A percentile compares a stretch with the other conserved stretches of the same genome.
Conservation (phyloP, 345 rosid species). For the Boechera divaricarpa region DNA sequence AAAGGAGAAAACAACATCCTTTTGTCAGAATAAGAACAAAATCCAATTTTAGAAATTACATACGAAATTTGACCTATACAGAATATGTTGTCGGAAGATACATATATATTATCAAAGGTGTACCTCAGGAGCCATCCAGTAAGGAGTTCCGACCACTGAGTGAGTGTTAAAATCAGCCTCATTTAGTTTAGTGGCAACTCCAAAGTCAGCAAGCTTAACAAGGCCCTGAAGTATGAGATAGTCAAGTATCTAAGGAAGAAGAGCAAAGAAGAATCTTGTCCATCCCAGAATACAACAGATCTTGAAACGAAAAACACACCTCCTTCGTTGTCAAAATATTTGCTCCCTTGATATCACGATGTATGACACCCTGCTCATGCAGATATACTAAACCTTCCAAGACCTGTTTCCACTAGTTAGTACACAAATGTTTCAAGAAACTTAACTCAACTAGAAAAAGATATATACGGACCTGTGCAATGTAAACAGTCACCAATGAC, state of each 20-base stretch:
- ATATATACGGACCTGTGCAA: conserved; percentile 81
- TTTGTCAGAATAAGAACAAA: conserved; percentile 9
- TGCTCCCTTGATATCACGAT: conserved; percentile 99
- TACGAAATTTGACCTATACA: conserved; percentile 1
- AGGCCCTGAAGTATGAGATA: conserved; percentile 70
- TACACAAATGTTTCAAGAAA: conserved; percentile 20
- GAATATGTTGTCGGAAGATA: conserved; percentile 1
- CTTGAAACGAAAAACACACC: conserved; percentile 49
- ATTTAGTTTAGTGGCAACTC: conserved; percentile 97
- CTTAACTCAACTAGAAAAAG: conserved; percentile 31
- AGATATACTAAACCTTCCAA: conserved; percentile 96
- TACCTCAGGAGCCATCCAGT: conserved; percentile 99
- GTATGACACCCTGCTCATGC: conserved; percentile 98
- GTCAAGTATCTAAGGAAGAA: conserved; percentile 25
- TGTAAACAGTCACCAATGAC: conserved; percentile 92
- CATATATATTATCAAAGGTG: conserved; percentile 15
- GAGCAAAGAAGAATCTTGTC: conserved; percentile 26
- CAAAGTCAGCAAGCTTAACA: conserved; percentile 99
- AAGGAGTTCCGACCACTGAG: conserved; percentile 99
- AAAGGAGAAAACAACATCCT: background rate
- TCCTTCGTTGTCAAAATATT: conserved; percentile 96
- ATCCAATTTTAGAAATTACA: conserved; percentile 9
- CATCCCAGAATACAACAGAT: conserved; percentile 22
- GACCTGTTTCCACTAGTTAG: conserved; percentile 60
- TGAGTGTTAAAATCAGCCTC: conserved; percentile 99